phyloP scores from a whole-genome alignment of 306 rosid species.

The Trifolium dubium region DNA sequence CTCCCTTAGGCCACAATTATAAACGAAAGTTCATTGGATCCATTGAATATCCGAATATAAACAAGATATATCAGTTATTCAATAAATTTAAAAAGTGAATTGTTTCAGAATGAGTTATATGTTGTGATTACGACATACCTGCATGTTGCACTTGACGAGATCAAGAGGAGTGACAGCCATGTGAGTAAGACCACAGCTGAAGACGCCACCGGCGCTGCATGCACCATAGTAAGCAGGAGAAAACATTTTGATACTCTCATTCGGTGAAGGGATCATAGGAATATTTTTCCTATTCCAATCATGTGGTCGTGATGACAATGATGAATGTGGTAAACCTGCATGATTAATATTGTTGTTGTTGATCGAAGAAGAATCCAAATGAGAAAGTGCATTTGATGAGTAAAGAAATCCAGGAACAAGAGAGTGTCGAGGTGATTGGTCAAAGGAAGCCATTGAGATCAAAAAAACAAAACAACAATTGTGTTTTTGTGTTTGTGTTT shows the following conservation, averaged over 20 bases:
- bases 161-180: constrained; percentile 79
- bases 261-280: constrained; percentile 56
- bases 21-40: too few species aligned
- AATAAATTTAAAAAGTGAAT: too few species aligned
- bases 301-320: constrained; percentile 12
- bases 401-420: constrained; percentile 68
- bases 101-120: too few species aligned
- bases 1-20: too few species aligned
- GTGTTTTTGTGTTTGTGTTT: not conserved
- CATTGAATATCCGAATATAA: too few species aligned
- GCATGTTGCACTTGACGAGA: constrained; percentile 89
- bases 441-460: constrained; percentile 50
- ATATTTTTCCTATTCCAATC: constrained; percentile 23
- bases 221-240: constrained; percentile 68
- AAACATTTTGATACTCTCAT: constrained; percentile 56
- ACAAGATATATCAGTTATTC: too few species aligned
- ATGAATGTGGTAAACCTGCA: constrained; percentile 30
- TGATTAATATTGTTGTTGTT: constrained; percentile 3
- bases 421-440: constrained; percentile 45
- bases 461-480: not conserved
- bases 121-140: constrained; percentile 45
- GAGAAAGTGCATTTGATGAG: constrained; percentile 45
- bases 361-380: constrained; percentile 35
- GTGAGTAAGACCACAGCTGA: constrained; percentile 73
- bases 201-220: constrained; percentile 59